Conservation (phyloP, 2,329 filamentous ascomycete species). For the Penicillium decumbens region DNA sequence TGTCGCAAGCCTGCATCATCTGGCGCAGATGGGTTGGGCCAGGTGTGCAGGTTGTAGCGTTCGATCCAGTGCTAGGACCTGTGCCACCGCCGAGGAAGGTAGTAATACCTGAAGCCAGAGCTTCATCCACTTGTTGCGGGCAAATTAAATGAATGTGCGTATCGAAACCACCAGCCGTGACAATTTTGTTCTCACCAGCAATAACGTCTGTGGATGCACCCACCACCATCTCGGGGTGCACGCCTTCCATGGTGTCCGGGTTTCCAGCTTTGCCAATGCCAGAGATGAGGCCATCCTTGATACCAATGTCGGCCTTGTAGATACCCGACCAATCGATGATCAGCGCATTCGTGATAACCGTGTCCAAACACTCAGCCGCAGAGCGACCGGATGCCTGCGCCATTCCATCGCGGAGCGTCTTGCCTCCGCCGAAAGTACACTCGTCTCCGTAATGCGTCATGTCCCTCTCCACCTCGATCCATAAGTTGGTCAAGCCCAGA, state of each 20-base stretch:
- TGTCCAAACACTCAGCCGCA: slow-evolving; percentile 69
- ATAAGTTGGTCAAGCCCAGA: slow-evolving; percentile 78
- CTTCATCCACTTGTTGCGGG: slow-evolving; percentile 81
- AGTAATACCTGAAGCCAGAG: slow-evolving; percentile 79
- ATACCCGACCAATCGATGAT: slow-evolving; percentile 90
- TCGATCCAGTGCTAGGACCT: slow-evolving; percentile 86
- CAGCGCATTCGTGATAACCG: slow-evolving; percentile 83
- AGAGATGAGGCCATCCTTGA: slow-evolving; percentile 80
- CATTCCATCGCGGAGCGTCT: slow-evolving; percentile 92
- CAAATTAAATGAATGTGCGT: slow-evolving; percentile 93
- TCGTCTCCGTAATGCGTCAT: slow-evolving; percentile 83
- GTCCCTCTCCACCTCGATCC: slow-evolving; percentile 86
- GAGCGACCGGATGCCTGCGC: slow-evolving; percentile 77
- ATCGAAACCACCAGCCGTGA: slow-evolving; percentile 87
- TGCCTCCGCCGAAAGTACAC: slow-evolving; percentile 91
- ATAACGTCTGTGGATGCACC: slow-evolving; percentile 89
- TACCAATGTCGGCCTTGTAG: slow-evolving; percentile 93
- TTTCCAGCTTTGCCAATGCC: slow-evolving; percentile 94
- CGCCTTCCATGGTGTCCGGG: slow-evolving; percentile 92
- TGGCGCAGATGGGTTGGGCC: slow-evolving; percentile 75
- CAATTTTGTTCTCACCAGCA: slow-evolving; percentile 81
- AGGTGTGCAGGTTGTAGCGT: slow-evolving; percentile 89
- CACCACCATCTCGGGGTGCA: slow-evolving; percentile 71
- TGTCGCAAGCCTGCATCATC: slow-evolving; percentile 85
- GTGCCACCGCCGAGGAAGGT: slow-evolving; percentile 88